A percentile compares a stretch with the other conserved stretches of the same genome.
Evolutionary conservation across 495 filamentous ascomycete species (phyloP).

Genomic region (Hypoxylon perforatum): DNA sequence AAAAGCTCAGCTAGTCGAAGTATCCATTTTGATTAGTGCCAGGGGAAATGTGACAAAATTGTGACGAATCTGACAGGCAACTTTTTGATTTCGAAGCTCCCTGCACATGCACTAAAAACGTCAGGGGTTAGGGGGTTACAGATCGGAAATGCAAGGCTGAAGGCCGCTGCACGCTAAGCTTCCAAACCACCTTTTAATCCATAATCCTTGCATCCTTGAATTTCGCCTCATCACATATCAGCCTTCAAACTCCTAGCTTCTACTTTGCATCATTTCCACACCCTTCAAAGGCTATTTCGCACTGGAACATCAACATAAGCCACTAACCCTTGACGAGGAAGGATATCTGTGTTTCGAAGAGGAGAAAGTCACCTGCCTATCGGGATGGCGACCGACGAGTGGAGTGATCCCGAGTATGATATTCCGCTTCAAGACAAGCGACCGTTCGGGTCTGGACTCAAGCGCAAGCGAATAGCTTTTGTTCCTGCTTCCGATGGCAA

Average conservation of each 20-base stretch:
- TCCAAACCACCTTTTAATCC: slow-evolving; percentile 1
- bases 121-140: slow-evolving; percentile 20
- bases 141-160: slow-evolving; percentile 39
- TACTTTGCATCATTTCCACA: slow-evolving; percentile 15
- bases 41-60: slow-evolving; percentile 21
- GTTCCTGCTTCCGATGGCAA: slow-evolving; percentile 71
- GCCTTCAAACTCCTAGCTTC: slow-evolving; percentile 18
- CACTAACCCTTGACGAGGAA: neutral
- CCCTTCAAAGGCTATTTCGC: neutral
- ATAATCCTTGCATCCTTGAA: slow-evolving; percentile 7
- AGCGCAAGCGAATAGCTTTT: slow-evolving; percentile 82
- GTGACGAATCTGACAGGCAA: slow-evolving; percentile 12
- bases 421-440: slow-evolving; percentile 77
- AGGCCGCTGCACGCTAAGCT: slow-evolving; percentile 3
- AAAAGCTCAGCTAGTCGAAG: slow-evolving; percentile 20
- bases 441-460: slow-evolving; percentile 82
- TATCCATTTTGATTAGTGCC: slow-evolving; percentile 29
- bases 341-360: neutral
- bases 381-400: slow-evolving; percentile 37
- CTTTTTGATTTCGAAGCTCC: slow-evolving; percentile 16
- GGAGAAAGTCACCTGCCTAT: neutral
- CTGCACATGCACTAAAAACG: slow-evolving; percentile 6
- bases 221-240: slow-evolving; percentile 32
- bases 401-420: slow-evolving; percentile 59
- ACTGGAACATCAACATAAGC: neutral